A percentile compares a stretch with the other conserved stretches of the same genome.
phyloP scores from a whole-genome alignment of 2,329 filamentous ascomycete genomes.

The Cryphonectria japonica region DNA sequence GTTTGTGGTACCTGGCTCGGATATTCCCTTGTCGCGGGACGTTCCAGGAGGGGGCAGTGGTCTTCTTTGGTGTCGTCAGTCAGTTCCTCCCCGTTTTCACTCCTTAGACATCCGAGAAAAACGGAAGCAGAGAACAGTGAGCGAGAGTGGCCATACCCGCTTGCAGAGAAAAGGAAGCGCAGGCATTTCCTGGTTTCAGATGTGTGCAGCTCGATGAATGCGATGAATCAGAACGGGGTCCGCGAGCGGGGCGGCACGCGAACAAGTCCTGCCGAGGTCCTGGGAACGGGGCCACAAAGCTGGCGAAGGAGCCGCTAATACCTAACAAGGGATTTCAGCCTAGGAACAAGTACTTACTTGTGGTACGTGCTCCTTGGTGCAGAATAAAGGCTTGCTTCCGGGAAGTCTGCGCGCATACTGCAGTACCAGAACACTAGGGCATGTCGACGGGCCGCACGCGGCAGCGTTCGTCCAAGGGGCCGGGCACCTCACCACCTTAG shows the following conservation, averaged over 20 bases:
- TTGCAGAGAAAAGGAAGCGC: not conserved
- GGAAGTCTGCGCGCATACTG: not conserved
- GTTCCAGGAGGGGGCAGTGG: not conserved
- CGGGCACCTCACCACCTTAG: not conserved
- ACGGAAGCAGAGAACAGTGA: not conserved
- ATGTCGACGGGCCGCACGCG: not conserved
- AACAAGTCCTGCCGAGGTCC: not conserved
- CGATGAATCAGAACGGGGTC: not conserved
- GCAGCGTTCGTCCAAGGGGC: not conserved
- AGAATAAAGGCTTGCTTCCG: not conserved
- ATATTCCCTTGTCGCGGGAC: conserved; percentile 24
- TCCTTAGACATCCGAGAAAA: not conserved
- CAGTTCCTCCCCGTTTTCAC: not conserved
- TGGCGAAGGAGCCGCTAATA: conserved; percentile 12
- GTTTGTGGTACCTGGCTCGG: conserved; percentile 25
- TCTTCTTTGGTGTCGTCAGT: not conserved
- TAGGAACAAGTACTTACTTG: not conserved
- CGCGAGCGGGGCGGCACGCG: not conserved
- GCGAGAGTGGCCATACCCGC: not conserved
- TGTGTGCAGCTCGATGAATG: not conserved
- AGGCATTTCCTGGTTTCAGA: not conserved
- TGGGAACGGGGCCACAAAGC: not conserved
- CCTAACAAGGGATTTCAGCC: conserved; percentile 19
- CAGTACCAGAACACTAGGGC: not conserved
- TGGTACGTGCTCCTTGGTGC: not conserved